Evolutionary conservation across 1,284 basidiomycete species (phyloP).

Genomic region (Rhodotorula sp.): DNA sequence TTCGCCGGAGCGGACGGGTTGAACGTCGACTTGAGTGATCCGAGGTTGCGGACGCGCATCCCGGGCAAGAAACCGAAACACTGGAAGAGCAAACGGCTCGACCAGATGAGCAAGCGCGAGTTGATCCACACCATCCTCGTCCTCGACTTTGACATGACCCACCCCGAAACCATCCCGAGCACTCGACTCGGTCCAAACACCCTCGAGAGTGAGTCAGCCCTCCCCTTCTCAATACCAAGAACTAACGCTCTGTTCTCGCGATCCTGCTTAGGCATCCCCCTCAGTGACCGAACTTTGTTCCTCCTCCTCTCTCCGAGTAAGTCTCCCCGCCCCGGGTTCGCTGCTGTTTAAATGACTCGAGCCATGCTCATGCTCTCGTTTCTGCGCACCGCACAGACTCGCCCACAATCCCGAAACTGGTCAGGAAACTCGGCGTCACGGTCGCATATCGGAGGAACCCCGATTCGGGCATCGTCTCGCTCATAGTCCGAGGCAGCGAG

Average conservation of each 20-base stretch:
- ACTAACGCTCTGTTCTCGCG: no score
- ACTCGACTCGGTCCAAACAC: background rate
- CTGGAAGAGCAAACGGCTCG: conserved; percentile 29
- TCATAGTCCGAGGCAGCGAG: conserved; percentile 19
- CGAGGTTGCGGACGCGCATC: conserved; percentile 9
- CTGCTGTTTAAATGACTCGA: no score
- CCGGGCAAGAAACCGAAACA: conserved; percentile 18
- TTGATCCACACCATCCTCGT: conserved; percentile 28
- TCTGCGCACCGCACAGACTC: conserved; percentile 11
- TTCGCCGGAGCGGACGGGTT: conserved; percentile 11
- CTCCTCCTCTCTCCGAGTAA: conserved; percentile 33
- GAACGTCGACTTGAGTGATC: conserved; percentile 7
- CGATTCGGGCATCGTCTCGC: conserved; percentile 4
- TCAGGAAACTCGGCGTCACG: conserved; percentile 14
- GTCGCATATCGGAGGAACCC: conserved; percentile 19
- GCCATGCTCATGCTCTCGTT: background rate
- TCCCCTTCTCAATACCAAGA: background rate
- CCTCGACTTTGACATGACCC: conserved; percentile 24
- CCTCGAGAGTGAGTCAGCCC: conserved; percentile 8
- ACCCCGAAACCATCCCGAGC: conserved; percentile 23
- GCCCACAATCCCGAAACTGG: conserved; percentile 11
- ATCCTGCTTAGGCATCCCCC: conserved; percentile 12
- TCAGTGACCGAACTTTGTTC: conserved; percentile 31
- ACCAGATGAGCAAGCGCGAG: conserved; percentile 34
- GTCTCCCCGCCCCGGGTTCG: background rate